Evolutionary conservation across 768 basidiomycete species (phyloP).

Genomic region (Pleurotus sapidus): DNA sequence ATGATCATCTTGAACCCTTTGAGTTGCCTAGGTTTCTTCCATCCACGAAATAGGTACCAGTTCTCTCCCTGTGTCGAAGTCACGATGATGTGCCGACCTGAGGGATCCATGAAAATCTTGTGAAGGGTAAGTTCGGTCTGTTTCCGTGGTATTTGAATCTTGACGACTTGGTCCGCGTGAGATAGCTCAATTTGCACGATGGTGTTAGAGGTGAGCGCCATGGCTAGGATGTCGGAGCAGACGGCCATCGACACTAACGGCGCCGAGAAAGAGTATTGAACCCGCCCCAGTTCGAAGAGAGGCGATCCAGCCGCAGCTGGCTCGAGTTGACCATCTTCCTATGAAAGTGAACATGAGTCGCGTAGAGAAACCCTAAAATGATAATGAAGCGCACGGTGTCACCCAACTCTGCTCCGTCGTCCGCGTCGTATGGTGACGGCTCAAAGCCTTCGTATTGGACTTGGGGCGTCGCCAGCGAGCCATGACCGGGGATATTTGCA

Average conservation of each 20-base stretch:
- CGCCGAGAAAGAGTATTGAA: conserved; percentile 87
- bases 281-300: conserved; percentile 81
- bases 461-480: conserved; percentile 43
- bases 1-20: conserved; percentile 84
- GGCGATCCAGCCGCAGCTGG: conserved; percentile 41
- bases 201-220: conserved; percentile 74
- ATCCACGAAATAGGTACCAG: conserved; percentile 82
- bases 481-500: conserved; percentile 25
- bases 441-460: conserved; percentile 91
- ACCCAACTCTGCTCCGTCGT: conserved; percentile 43
- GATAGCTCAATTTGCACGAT: conserved; percentile 89
- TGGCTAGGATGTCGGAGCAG: conserved; percentile 82
- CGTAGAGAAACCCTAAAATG: not conserved
- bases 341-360: conserved; percentile 5
- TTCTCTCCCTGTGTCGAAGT: conserved; percentile 89
- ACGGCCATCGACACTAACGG: conserved; percentile 81
- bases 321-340: conserved; percentile 25
- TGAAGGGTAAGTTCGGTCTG: conserved; percentile 72
- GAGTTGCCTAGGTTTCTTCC: conserved; percentile 80
- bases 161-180: conserved; percentile 81
- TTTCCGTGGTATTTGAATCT: conserved; percentile 74
- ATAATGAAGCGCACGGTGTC: conserved; percentile 18
- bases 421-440: conserved; percentile 53
- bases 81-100: conserved; percentile 86
- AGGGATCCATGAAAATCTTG: conserved; percentile 90